phyloP scores from a whole-genome alignment of 2,329 filamentous ascomycete genomes.

The Aspergillus alliaceus region DNA sequence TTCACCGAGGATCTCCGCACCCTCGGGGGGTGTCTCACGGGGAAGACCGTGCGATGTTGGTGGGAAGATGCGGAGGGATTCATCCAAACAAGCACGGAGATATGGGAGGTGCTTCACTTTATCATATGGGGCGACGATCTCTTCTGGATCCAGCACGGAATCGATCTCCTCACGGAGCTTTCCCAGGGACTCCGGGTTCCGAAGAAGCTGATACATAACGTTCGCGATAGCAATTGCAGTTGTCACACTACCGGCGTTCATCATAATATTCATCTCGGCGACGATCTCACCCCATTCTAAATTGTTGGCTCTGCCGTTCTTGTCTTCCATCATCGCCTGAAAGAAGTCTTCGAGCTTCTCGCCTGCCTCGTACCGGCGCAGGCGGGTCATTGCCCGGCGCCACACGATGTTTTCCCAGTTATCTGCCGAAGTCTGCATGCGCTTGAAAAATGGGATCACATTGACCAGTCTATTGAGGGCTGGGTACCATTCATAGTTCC shows the following conservation, averaged over 20 bases:
- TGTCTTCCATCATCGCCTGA: conserved; percentile 55
- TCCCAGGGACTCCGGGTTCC: conserved; percentile 43
- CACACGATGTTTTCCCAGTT: conserved; percentile 45
- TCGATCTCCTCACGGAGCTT: conserved; percentile 51
- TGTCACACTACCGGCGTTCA: conserved; percentile 54
- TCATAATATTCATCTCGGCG: conserved; percentile 49
- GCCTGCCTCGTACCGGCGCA: conserved; percentile 41
- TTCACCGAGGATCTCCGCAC: conserved; percentile 45
- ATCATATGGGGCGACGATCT: conserved; percentile 50
- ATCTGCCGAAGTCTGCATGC: conserved; percentile 47
- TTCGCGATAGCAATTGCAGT: conserved; percentile 56
- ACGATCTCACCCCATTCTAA: conserved; percentile 61
- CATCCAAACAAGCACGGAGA: conserved; percentile 54
- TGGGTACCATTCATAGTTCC: conserved; percentile 47
- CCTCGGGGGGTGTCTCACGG: conserved; percentile 48
- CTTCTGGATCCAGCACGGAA: conserved; percentile 43
- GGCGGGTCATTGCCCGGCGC: conserved; percentile 41
- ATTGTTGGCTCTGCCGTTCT: conserved; percentile 45
- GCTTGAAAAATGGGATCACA: conserved; percentile 43
- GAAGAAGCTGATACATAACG: conserved; percentile 54
- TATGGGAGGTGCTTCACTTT: conserved; percentile 54
- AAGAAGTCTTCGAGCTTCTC: conserved; percentile 63
- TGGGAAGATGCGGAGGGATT: conserved; percentile 48
- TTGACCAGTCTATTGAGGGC: conserved; percentile 50
- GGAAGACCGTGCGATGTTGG: conserved; percentile 47